A percentile compares a stretch with the other conserved stretches of the same genome.
Conservation (phyloP, 805 yeast species). For the Ogataea nitratoaversa region DNA sequence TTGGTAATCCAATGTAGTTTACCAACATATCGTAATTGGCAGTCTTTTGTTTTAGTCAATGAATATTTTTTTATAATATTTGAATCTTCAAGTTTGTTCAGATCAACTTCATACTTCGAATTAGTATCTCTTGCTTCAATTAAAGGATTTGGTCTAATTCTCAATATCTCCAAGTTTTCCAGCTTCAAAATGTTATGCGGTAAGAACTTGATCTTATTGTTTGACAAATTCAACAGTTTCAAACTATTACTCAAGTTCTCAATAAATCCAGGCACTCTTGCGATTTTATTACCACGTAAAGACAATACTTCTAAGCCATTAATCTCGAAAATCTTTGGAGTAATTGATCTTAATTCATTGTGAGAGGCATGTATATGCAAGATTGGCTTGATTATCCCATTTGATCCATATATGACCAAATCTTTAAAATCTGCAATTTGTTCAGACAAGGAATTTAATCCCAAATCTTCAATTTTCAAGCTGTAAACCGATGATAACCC, state of each 20-base stretch:
- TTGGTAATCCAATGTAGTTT: slow-evolving; percentile 27
- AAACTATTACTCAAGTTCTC: slow-evolving; percentile 34
- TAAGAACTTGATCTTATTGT: slow-evolving; percentile 46
- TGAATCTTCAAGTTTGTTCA: slow-evolving; percentile 27
- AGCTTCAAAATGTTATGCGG: slow-evolving; percentile 52
- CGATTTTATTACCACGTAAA: slow-evolving; percentile 46
- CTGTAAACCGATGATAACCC: slow-evolving; percentile 31
- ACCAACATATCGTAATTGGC: slow-evolving; percentile 22
- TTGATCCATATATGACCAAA: slow-evolving; percentile 39
- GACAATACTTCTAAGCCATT: slow-evolving; percentile 47
- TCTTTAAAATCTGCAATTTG: slow-evolving; percentile 55
- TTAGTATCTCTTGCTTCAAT: slow-evolving; percentile 19
- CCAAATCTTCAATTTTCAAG: slow-evolving; percentile 46
- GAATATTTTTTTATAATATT: neutral
- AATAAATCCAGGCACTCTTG: slow-evolving; percentile 45
- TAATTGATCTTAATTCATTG: slow-evolving; percentile 43
- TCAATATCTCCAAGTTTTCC: slow-evolving; percentile 37
- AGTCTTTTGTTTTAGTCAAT: slow-evolving; percentile 6
- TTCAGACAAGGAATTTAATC: slow-evolving; percentile 47
- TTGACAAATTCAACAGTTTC: slow-evolving; percentile 48
- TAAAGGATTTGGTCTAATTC: slow-evolving; percentile 54
- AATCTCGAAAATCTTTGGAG: slow-evolving; percentile 48
- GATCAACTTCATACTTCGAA: slow-evolving; percentile 9
- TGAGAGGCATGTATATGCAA: slow-evolving; percentile 48
- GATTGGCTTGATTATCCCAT: slow-evolving; percentile 32